These are phyloP conservation scores for Auriscalpium orientale DNA, from an alignment of 768 basidiomycete genomes.

Conservation along the genomic window DNA sequence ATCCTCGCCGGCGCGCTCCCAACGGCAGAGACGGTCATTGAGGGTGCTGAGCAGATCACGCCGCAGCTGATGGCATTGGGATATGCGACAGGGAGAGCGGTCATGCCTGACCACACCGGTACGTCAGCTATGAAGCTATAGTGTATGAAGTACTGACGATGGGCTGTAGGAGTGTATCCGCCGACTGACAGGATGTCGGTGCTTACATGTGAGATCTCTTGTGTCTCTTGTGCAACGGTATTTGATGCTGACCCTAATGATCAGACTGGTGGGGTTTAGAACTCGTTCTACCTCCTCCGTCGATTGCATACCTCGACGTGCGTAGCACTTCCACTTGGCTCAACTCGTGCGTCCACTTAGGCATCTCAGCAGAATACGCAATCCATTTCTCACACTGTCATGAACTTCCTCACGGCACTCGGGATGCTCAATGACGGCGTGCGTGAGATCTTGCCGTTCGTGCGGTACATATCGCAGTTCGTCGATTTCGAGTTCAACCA, in stretches of 20 bases:
- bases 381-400: conserved; percentile 52
- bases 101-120: conserved; percentile 66
- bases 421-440: conserved; percentile 65
- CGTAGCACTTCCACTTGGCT: conserved; percentile 16
- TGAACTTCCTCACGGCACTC: conserved; percentile 72
- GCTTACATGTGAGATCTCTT: conserved; percentile 56
- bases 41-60: conserved; percentile 63
- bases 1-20: conserved; percentile 71
- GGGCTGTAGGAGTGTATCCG: conserved; percentile 48
- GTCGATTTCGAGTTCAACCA: conserved; percentile 65
- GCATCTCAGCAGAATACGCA: conserved; percentile 38
- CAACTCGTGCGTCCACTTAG: not conserved
- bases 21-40: conserved; percentile 61
- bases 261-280: conserved; percentile 92
- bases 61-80: conserved; percentile 74
- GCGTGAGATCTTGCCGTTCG: conserved; percentile 76
- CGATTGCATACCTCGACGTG: conserved; percentile 52
- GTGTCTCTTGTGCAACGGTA: not conserved
- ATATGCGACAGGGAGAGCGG: conserved; percentile 60
- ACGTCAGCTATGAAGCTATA: conserved; percentile 6
- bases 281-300: conserved; percentile 63
- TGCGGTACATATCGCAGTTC: conserved; percentile 77
- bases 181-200: conserved; percentile 73
- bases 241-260: no score
- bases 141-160: not conserved